Conservation (phyloP, 192 early-diverging fungal genomes). For the Gamsiella multidivaricata region DNA sequence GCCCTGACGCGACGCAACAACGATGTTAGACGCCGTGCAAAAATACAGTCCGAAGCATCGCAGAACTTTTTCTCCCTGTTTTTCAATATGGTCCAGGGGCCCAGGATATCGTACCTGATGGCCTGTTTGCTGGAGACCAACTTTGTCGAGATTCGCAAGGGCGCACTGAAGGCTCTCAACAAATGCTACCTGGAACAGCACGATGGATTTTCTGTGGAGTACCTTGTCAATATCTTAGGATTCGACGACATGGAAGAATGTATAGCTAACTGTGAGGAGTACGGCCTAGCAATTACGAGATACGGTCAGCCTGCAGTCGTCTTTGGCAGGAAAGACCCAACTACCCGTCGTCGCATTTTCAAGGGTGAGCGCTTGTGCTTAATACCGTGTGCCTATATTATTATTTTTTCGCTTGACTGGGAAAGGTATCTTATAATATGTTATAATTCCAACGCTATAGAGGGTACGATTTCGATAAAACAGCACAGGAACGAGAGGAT, state of each 20-base stretch:
- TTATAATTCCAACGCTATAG: slow-evolving; percentile 1
- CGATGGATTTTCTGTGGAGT: slow-evolving; percentile 25
- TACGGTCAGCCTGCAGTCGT: slow-evolving; percentile 26
- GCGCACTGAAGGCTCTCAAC: slow-evolving; percentile 80
- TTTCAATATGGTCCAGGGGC: slow-evolving; percentile 74
- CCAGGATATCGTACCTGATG: slow-evolving; percentile 74
- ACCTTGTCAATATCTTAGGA: slow-evolving; percentile 34
- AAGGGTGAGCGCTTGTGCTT: slow-evolving; percentile 16
- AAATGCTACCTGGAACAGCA: slow-evolving; percentile 59
- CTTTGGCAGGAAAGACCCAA: slow-evolving; percentile 35
- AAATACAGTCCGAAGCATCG: slow-evolving; percentile 62
- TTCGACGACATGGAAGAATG: slow-evolving; percentile 56
- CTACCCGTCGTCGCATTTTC: slow-evolving; percentile 18
- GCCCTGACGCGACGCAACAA: slow-evolving; percentile 67
- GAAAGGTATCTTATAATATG: no score
- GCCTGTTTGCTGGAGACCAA: slow-evolving; percentile 82
- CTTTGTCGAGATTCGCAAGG: slow-evolving; percentile 78
- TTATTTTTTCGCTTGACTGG: no score
- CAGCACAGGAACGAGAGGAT: slow-evolving; percentile 36
- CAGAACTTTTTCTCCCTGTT: slow-evolving; percentile 76
- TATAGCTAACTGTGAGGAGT: slow-evolving; percentile 45
- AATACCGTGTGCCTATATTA: not conserved
- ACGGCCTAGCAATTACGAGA: slow-evolving; percentile 36
- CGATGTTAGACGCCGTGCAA: slow-evolving; percentile 58
- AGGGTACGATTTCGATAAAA: slow-evolving; percentile 12